Conservation (phyloP, 2,329 filamentous ascomycete species). For the Trichoderma hamatum region DNA sequence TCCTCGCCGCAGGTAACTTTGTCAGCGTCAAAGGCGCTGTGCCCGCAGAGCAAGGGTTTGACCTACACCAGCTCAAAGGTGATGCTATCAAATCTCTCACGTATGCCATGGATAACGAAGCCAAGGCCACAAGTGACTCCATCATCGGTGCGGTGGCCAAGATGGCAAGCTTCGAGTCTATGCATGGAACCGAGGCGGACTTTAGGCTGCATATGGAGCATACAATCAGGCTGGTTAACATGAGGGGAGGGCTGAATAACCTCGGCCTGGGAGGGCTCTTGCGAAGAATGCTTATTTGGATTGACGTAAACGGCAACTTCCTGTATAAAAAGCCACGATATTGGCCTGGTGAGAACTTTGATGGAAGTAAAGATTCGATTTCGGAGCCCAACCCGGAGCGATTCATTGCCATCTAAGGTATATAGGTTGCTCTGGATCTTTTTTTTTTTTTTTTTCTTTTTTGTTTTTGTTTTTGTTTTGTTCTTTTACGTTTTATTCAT, state of each 20-base stretch:
- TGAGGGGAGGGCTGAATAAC: conserved; percentile 48
- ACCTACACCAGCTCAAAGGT: conserved; percentile 47
- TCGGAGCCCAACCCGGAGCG: conserved; percentile 40
- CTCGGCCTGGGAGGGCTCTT: conserved; percentile 51
- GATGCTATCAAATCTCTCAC: conserved; percentile 51
- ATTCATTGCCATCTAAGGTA: conserved; percentile 35
- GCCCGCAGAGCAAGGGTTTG: conserved; percentile 26
- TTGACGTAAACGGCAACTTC: conserved; percentile 48
- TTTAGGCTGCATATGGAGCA: conserved; percentile 54
- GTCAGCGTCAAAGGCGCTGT: conserved; percentile 28
- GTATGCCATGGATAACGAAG: conserved; percentile 38
- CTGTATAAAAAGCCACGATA: conserved; percentile 39
- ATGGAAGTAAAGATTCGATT: conserved; percentile 28
- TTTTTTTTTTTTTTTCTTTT: not conserved
- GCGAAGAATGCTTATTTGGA: conserved; percentile 51
- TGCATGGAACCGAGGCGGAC: conserved; percentile 47
- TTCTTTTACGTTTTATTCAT: conserved; percentile 1
- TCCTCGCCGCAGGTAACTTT: conserved; percentile 37
- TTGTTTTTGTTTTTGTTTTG: not conserved
- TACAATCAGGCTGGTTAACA: conserved; percentile 45
- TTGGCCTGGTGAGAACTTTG: conserved; percentile 39
- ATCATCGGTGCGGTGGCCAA: conserved; percentile 53
- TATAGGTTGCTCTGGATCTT: not conserved
- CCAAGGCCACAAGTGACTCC: conserved; percentile 42
- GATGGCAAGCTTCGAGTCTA: conserved; percentile 57